Evolutionary conservation across 140 eudicot species (phyloP), one percentile per base, ranked within the genome.

Genomic region (Eryngium alpinum): DNA sequence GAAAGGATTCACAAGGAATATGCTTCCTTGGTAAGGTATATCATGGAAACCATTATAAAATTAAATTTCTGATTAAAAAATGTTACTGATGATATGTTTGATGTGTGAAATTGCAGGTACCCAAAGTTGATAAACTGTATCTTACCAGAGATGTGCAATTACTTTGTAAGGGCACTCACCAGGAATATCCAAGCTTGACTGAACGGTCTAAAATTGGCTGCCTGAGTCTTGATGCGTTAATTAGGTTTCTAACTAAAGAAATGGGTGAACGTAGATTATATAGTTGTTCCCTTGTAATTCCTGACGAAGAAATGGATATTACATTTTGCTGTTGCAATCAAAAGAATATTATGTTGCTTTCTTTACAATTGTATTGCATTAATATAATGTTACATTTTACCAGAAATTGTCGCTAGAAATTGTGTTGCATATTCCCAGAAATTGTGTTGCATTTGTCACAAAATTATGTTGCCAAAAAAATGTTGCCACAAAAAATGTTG

Each of bases 1-100:
- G 99, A 84, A 95, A 89, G 90, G 99, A 92, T 90, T 95, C 99
- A 75, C 99, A 95, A 79, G 99, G 99, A 77, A 93, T 95, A 88
- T 95, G 99, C 89, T 95, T 95, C 84, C 99, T 95, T 63, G 99
- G 99, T 69, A 95, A 95, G 97, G 99, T 95, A 85, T 75, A 63
- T 43, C 66, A 84, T 67, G 50, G n/a, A 70, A 38, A 38, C 7
- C 46, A 38, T 38, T 38, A 38, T 7, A 38, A 38, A 38, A 38
- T 38, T 2, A 38, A 38, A 38, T 2, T 38, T 4, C 7, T 38
- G 46, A 38, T 38, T 38, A 7, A 38, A 38, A 38, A 38, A 38
- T n/a, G n/a, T n/a, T n/a, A n/a, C 46, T 38, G 46, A 38, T 7
- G 46, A 4, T 38, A 2, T 38, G 5, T 70, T 74, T 71, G 13